A percentile compares a stretch with the other conserved stretches of the same genome.
Evolutionary conservation across 2,329 filamentous ascomycete species (phyloP).

Genomic region (Elsinoe necatrix): DNA sequence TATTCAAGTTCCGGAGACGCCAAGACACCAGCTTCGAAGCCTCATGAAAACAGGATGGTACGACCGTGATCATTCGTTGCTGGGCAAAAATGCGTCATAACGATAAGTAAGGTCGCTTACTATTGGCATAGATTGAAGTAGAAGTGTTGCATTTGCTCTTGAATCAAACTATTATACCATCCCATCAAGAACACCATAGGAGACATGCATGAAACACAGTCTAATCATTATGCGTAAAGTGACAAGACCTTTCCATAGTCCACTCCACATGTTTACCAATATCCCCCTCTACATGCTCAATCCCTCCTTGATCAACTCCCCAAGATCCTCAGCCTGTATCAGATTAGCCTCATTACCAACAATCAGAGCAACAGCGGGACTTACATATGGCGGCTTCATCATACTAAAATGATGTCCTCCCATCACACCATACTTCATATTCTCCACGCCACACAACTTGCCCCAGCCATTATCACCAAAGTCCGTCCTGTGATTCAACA

Average conservation of each 20-base stretch:
- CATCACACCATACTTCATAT: constrained; percentile 59
- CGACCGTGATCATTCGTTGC: too few species aligned
- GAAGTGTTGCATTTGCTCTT: background rate
- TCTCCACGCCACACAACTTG: constrained; percentile 52
- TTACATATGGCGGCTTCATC: constrained; percentile 54
- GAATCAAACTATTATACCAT: background rate
- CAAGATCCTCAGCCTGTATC: constrained; percentile 24
- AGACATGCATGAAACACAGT: background rate
- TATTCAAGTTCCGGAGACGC: background rate
- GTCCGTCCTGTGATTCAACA: constrained; percentile 64
- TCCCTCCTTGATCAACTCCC: constrained; percentile 38
- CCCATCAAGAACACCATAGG: background rate
- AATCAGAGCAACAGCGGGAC: background rate
- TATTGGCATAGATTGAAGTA: background rate
- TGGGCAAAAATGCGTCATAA: background rate
- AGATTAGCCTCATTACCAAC: background rate
- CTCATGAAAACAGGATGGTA: background rate
- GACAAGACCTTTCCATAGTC: background rate
- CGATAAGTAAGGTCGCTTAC: background rate
- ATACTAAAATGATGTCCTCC: constrained; percentile 67
- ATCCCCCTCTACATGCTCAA: constrained; percentile 19
- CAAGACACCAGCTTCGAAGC: background rate
- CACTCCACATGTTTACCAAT: background rate
- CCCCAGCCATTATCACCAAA: constrained; percentile 64
- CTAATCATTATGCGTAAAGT: background rate